Evolutionary conservation across 768 basidiomycete genomes (phyloP), one percentile per base, ranked within the genome.

Genomic region (Naganishia vaughanmartiniae): DNA sequence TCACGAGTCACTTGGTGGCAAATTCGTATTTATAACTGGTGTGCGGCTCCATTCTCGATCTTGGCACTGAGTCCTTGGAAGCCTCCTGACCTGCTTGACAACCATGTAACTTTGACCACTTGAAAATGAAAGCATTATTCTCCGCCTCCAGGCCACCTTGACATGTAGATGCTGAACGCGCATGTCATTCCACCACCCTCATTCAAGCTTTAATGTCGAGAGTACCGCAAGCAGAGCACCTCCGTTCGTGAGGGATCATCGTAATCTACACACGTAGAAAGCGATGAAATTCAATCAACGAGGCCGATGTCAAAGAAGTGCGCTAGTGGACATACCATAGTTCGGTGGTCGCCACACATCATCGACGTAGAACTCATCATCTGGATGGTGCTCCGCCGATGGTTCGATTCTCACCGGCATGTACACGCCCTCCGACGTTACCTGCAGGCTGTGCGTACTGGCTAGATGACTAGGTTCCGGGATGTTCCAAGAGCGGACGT

Each of bases 371-470:
- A 51, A 51, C 21, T 42, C 28, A 12, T 26, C 11, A 12, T 63
- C 60, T n/a, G 17, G 24, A 17, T 19, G 24, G 15, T 42, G 60
- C 21, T 39, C 33, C n/a, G 7, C 10, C 34, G 24, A 28, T 21
- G 39, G 4, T 9, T 46, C 39, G 42, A 63, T 42, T n/a, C 42
- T 63, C 26, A 45, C 60, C 4, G 60, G 36, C 60, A 63, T 42
- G 26, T 63, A 63, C 6, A 63, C 60, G 39, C 60, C 60, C 42
- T 63, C 60, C 4, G 39, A 45, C 4, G 60, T 63, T 4, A 42
- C 60, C 28, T 63, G 60, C 39, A 63, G 17, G 60, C 60, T 63
- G 33, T 63, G 60, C 26, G 60, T 63, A 24, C 6, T 19, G 26
- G 39, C 21, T 11, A 63, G 9, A 24, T 63, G 60, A 17, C 42